Evolutionary conservation across 352 stramenopile genomes (phyloP).

Genomic region (Phytophthora colocasiae): DNA sequence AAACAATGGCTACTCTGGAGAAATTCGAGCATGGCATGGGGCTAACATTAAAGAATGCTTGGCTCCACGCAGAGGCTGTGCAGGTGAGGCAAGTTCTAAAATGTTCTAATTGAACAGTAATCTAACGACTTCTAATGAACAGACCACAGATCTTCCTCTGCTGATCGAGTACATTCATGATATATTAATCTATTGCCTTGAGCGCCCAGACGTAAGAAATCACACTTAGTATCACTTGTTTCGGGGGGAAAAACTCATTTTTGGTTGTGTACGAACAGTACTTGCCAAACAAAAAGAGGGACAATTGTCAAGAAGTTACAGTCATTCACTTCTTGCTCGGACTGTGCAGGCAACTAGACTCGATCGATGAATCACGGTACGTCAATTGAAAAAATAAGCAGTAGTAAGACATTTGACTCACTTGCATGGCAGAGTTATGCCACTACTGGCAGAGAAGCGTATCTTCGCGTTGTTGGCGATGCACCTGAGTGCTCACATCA

Average conservation of each 20-base stretch:
- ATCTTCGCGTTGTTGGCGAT: constrained; percentile 81
- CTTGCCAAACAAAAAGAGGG: constrained; percentile 72
- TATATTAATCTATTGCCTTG: constrained; percentile 82
- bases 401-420: background rate
- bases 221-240: background rate
- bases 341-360: constrained; percentile 84
- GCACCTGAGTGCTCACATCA: constrained; percentile 75
- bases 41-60: constrained; percentile 90
- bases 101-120: background rate
- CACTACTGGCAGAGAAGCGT: constrained; percentile 79
- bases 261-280: constrained; percentile 46
- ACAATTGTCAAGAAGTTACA: constrained; percentile 86
- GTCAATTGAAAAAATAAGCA: background rate
- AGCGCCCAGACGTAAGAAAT: constrained; percentile 63
- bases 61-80: constrained; percentile 89
- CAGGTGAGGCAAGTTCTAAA: constrained; percentile 45
- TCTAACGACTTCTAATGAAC: background rate
- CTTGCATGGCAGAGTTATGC: constrained; percentile 72
- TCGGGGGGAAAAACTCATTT: background rate
- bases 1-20: constrained; percentile 74
- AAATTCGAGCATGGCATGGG: constrained; percentile 92
- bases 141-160: constrained; percentile 92
- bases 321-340: constrained; percentile 89
- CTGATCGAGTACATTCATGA: constrained; percentile 90
- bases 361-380: constrained; percentile 83